phyloP scores from a whole-genome alignment of 768 basidiomycete genomes.

The Coprinopsis strossmayeri region DNA sequence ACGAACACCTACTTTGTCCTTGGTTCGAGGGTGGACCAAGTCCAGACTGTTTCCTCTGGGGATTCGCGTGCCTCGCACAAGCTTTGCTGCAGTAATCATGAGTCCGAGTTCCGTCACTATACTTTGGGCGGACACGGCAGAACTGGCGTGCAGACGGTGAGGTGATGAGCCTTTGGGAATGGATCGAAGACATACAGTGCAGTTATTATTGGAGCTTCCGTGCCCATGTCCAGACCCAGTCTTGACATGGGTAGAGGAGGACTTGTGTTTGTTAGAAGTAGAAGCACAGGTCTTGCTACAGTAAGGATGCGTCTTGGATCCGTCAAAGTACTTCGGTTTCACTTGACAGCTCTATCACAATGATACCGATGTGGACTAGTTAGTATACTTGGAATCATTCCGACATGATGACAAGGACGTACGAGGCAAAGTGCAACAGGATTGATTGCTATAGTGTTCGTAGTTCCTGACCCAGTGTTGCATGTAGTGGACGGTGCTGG shows the following conservation, averaged over 20 bases:
- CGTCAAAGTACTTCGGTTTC: constrained; percentile 52
- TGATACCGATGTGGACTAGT: too few relatives aligned
- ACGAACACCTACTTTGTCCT: constrained; percentile 13
- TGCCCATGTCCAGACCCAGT: constrained; percentile 16
- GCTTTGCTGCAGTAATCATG: constrained; percentile 62
- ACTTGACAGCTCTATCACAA: constrained; percentile 42
- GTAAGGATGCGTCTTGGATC: constrained; percentile 47
- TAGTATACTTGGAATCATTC: constrained; percentile 2
- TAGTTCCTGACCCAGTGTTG: constrained; percentile 14
- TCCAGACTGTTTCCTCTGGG: constrained; percentile 20
- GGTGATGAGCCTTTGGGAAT: constrained; percentile 21
- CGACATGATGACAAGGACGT: constrained; percentile 16
- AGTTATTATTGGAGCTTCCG: too few relatives aligned
- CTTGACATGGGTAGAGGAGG: constrained; percentile 10
- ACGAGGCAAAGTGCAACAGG: constrained; percentile 46
- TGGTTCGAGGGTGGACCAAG: constrained; percentile 12
- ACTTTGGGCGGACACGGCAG: constrained; percentile 55
- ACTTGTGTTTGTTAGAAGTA: constrained; percentile 31
- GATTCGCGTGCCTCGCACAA: constrained; percentile 45
- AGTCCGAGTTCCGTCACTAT: constrained; percentile 47
- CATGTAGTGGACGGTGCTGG: constrained; percentile 20
- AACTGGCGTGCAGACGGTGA: constrained; percentile 28
- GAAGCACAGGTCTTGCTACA: constrained; percentile 56
- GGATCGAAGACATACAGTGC: constrained; percentile 36
- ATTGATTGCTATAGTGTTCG: constrained; percentile 23